Evolutionary conservation across 441 rosid species (phyloP).

Genomic region (Erodium trifolium): DNA sequence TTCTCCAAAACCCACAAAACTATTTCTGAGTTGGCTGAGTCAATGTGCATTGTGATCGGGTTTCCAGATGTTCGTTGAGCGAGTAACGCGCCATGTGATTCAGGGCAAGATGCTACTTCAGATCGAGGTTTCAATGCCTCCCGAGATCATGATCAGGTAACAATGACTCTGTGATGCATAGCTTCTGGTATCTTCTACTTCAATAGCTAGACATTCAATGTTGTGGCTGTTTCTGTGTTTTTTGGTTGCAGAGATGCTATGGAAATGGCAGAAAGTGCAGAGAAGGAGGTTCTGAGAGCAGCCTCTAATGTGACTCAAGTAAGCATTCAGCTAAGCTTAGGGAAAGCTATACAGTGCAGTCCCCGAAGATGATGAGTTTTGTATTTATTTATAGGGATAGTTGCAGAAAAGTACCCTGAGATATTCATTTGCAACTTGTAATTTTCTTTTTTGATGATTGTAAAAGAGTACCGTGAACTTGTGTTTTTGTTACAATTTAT

Average conservation of each 20-base stretch:
- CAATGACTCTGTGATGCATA: too few species aligned
- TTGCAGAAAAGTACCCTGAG: too few species aligned
- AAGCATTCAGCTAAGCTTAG: slow-evolving; percentile 54
- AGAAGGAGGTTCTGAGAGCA: slow-evolving; percentile 47
- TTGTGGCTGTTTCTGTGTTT: too few species aligned
- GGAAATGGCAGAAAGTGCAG: slow-evolving; percentile 60
- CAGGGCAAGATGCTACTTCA: slow-evolving; percentile 55
- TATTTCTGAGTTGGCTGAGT: background rate
- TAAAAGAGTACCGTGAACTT: too few species aligned
- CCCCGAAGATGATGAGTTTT: too few species aligned
- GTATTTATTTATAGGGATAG: too few species aligned
- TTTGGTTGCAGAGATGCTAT: slow-evolving; percentile 43
- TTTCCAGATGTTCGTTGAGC: slow-evolving; percentile 58
- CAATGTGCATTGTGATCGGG: background rate
- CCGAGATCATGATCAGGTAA: slow-evolving; percentile 44
- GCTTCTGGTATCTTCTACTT: too few species aligned
- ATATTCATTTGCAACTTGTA: too few species aligned
- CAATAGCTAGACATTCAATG: too few species aligned
- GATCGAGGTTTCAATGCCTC: slow-evolving; percentile 60
- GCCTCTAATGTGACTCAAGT: slow-evolving; percentile 40
- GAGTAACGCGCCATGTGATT: slow-evolving; percentile 54
- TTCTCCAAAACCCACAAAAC: background rate
- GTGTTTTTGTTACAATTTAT: too few species aligned
- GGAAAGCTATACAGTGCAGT: slow-evolving; percentile 13
- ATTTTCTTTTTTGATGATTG: too few species aligned